phyloP scores from a whole-genome alignment of 495 filamentous ascomycete genomes.

The Daldinia caldariorum region DNA sequence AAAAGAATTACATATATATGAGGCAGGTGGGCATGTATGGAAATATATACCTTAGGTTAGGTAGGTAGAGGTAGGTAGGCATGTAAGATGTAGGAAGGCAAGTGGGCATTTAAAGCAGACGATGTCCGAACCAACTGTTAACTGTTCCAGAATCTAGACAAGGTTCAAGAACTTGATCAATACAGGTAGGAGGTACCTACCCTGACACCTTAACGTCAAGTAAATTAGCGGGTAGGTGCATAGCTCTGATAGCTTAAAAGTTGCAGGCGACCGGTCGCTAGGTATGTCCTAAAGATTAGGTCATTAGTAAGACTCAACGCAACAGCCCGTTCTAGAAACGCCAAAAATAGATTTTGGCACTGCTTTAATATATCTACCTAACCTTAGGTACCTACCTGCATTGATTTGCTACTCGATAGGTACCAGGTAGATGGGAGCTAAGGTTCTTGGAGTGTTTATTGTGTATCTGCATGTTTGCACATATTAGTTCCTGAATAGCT shows the following conservation, averaged over 20 bases:
- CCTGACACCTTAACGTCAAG: slow-evolving; percentile 8
- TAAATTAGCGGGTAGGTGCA: slow-evolving; percentile 16
- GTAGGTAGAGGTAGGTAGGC: not conserved
- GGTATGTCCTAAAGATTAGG: not conserved
- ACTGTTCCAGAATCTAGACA: slow-evolving; percentile 21
- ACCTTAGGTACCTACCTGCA: too few relatives aligned
- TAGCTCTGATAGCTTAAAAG: not conserved
- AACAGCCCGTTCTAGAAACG: not conserved
- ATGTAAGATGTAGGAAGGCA: not conserved
- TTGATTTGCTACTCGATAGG: not conserved
- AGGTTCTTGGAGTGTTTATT: not conserved
- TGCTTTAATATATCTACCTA: not conserved
- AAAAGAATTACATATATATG: slow-evolving; percentile 8
- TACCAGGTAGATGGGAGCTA: not conserved
- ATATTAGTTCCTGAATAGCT: not conserved
- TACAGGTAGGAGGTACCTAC: not conserved
- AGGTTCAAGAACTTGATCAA: slow-evolving; percentile 19
- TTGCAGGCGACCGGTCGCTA: slow-evolving; percentile 1
- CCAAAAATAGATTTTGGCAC: slow-evolving; percentile 2
- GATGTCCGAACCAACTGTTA: not conserved
- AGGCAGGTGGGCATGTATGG: not conserved
- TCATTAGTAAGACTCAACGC: too few relatives aligned
- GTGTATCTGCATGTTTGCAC: not conserved
- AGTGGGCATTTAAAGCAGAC: not conserved
- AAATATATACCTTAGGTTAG: slow-evolving; percentile 5